A percentile compares a stretch with the other conserved stretches of the same genome.
These are phyloP conservation scores for Bonia amplexicaulis DNA, from an alignment of 176 grass and related monocot genomes.

Conservation along the genomic window DNA sequence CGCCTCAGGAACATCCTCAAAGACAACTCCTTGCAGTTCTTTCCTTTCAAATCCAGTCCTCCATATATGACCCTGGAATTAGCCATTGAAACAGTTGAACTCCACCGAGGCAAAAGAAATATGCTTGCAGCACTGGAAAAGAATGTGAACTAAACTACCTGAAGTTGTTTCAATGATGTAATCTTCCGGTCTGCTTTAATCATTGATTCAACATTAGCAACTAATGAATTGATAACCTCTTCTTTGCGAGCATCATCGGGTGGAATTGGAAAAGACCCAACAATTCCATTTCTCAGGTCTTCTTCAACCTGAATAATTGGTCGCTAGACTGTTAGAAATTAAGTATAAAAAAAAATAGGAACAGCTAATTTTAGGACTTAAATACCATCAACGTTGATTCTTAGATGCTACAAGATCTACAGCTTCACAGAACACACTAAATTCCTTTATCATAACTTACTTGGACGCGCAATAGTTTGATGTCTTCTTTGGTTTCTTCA, in stretches of 20 bases:
- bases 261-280: constrained; percentile 64
- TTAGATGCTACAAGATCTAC: constrained; percentile 5
- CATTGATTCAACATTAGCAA: constrained; percentile 88
- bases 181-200: constrained; percentile 93
- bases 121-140: constrained; percentile 15
- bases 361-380: background rate
- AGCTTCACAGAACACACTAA: background rate
- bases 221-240: constrained; percentile 66
- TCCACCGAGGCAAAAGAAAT: background rate
- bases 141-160: constrained; percentile 51
- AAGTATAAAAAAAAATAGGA: constrained; percentile 12
- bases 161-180: constrained; percentile 94
- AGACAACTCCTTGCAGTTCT: constrained; percentile 81
- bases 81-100: constrained; percentile 11
- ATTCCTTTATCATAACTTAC: constrained; percentile 43
- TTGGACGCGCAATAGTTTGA: constrained; percentile 78
- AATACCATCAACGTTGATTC: background rate
- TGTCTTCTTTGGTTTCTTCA: constrained; percentile 84
- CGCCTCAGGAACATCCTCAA: constrained; percentile 80
- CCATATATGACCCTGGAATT: constrained; percentile 95
- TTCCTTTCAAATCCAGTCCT: constrained; percentile 82
- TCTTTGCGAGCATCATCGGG: constrained; percentile 56
- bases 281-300: constrained; percentile 61
- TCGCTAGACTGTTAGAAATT: constrained; percentile 24
- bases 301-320: constrained; percentile 65